Evolutionary conservation across 139 green algal genomes (phyloP).

Genomic region (Picochlorum sp.): DNA sequence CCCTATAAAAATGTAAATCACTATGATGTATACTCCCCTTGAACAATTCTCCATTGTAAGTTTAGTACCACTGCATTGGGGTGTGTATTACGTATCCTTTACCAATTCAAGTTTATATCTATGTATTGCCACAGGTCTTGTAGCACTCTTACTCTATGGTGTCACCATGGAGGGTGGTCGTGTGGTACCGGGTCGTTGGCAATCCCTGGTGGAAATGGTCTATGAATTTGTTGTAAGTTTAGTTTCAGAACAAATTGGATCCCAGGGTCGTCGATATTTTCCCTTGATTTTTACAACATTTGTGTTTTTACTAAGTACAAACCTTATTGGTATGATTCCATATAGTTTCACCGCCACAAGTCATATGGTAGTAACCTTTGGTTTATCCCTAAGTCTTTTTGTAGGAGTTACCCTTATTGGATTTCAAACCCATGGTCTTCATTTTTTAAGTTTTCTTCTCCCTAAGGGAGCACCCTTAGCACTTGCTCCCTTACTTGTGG

Average conservation of each 20-base stretch:
- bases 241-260: constrained; percentile 42
- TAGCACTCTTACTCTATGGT: constrained; percentile 21
- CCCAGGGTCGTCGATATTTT: constrained; percentile 43
- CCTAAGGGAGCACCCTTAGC: constrained; percentile 45
- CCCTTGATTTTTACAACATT: constrained; percentile 55
- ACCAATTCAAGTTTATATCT: constrained; percentile 40
- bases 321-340: constrained; percentile 63
- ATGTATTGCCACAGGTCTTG: constrained; percentile 20
- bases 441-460: constrained; percentile 62
- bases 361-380: constrained; percentile 58
- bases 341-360: constrained; percentile 62
- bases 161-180: constrained; percentile 29
- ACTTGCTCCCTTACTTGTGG: constrained; percentile 46
- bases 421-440: constrained; percentile 53
- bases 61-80: constrained; percentile 30
- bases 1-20: no score
- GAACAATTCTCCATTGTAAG: constrained; percentile 44
- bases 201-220: constrained; percentile 45
- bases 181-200: constrained; percentile 35
- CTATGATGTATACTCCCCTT: constrained; percentile 37
- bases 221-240: constrained; percentile 44
- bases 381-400: constrained; percentile 55
- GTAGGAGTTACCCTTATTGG: constrained; percentile 55
- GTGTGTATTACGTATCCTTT: constrained; percentile 37
- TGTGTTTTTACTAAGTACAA: constrained; percentile 52